Percentiles rank a stretch among this genome's conserved stretches.
These are phyloP conservation scores for Angophora floribunda DNA, from an alignment of 345 rosid genomes.

Conservation along the genomic window DNA sequence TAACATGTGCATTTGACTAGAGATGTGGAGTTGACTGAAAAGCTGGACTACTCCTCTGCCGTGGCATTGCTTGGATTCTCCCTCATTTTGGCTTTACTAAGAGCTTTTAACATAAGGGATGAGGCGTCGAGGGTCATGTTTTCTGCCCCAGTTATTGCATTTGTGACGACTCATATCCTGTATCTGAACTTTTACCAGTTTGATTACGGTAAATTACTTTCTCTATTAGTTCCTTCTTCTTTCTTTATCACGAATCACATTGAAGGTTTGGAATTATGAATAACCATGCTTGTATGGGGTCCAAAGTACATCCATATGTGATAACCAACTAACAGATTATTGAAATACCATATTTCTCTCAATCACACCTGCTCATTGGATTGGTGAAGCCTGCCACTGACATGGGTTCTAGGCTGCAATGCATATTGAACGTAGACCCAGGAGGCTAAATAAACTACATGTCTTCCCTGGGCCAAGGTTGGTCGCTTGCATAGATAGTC, in stretches of 20 bases:
- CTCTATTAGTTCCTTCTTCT: neutral
- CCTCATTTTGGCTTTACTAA: conserved; percentile 51
- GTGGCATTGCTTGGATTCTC: conserved; percentile 58
- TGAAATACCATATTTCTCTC: neutral
- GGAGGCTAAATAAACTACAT: neutral
- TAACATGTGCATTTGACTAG: conserved; percentile 11
- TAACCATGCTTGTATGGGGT: neutral
- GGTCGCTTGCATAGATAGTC: neutral
- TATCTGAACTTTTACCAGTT: conserved; percentile 69
- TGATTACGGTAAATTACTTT: conserved; percentile 48
- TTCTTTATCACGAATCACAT: neutral
- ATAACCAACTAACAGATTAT: neutral
- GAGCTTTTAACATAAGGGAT: conserved; percentile 60
- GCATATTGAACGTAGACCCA: neutral
- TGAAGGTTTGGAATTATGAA: neutral
- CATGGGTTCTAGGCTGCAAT: neutral
- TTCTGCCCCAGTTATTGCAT: conserved; percentile 68
- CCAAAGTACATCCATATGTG: neutral
- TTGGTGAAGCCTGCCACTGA: neutral
- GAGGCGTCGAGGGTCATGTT: conserved; percentile 82
- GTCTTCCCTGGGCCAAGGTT: neutral
- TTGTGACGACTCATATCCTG: conserved; percentile 73
- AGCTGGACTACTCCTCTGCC: conserved; percentile 73
- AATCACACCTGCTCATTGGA: neutral
- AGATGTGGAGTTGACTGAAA: conserved; percentile 77